Base-by-base conservation (phyloP, 176 grass and related monocot species). In the Aegilops sharonensis region DNA sequence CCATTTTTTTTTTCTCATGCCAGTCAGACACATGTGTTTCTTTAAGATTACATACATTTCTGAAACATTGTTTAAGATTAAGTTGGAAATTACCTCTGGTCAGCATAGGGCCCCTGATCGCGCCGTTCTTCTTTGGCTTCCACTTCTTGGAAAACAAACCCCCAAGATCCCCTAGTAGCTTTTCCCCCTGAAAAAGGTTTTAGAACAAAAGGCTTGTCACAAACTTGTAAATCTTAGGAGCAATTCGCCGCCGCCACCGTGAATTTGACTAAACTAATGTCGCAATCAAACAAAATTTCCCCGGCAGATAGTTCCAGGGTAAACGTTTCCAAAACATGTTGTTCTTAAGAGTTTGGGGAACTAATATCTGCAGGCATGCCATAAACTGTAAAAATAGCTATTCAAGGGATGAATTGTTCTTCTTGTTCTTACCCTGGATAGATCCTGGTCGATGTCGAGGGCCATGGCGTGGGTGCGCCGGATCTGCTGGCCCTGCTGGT, bases 101-200 rank as follows among this genome's bases (percentile, higher is more conserved):
- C 30, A 91, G 84, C 83, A 91, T 90, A 81, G 96, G 96, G 25
- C 96, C 96, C 78, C 64, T 90, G 48, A 97, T 95, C 9, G 89
- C 18, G 0, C 68, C 84, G 25, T 87, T 93, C 83, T 93, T 94
- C 87, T 93, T 94, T 34, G 92, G 92, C 60, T 93, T 97, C 91
- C 95, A 95, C 79, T 87, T 95, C 79, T 85, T 94, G 18, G 92
- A 97, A 79, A 97, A 95, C n/a, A 97, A 81, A n/a, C 95, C 95
- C 2, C 92, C 95, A 85, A 97, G 87, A 93, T 83, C 93, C 42
- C 95, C 92, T 11, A 97, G 73, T 72, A 97, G 89, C 77, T 97
- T 97, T 75, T 97, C 95, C 59, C 95, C 89, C 92, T 95, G 82
- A 75, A 80, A 64, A 34, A 42, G 6, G 45, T 12, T 29, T 14